These are phyloP conservation scores for Diphasiastrum complanatum DNA, from an alignment of 83 land plant genomes.

Conservation along the genomic window DNA sequence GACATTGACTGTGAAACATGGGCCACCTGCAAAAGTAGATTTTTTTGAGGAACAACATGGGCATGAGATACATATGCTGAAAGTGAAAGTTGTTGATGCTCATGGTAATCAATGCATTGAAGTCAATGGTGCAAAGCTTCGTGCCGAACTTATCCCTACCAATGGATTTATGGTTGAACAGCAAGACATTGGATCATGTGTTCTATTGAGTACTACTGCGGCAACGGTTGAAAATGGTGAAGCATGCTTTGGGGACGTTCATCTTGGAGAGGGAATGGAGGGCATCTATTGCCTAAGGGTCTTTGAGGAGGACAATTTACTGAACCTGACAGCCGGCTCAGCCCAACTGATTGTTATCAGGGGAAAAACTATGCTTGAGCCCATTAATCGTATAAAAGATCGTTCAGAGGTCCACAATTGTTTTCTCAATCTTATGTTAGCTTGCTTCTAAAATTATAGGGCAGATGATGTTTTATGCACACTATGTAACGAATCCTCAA, in stretches of 20 bases:
- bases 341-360: background rate
- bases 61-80: background rate
- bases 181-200: background rate
- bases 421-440: no score
- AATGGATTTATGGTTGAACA: background rate
- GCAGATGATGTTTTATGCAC: no score
- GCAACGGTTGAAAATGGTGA: constrained; percentile 2
- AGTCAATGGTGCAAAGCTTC: background rate
- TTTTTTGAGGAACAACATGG: background rate
- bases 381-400: no score
- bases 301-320: background rate
- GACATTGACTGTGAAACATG: background rate
- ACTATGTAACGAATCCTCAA: no score
- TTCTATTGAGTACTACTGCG: background rate
- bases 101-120: constrained; percentile 3
- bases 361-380: no score
- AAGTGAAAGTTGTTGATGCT: constrained; percentile 14
- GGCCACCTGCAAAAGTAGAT: background rate
- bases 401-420: no score
- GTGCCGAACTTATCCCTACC: no score
- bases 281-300: constrained; percentile 2
- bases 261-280: background rate
- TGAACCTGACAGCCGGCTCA: background rate
- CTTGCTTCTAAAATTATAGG: no score
- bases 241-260: background rate